phyloP scores from a whole-genome alignment of 306 rosid genomes.

The Biancaea sappan region DNA sequence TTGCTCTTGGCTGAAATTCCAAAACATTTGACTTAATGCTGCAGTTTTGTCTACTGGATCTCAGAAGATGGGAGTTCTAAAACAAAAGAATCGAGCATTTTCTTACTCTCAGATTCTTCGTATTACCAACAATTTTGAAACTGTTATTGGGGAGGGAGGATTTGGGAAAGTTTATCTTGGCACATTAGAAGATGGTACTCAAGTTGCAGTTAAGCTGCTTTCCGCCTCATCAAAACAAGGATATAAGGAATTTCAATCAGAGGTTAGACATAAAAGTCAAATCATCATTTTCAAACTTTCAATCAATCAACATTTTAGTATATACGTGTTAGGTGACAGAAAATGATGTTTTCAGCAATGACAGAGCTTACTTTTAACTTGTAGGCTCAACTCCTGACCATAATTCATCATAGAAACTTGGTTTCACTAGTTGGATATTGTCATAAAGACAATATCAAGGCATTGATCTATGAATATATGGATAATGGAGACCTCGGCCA shows the following conservation, averaged over 20 bases:
- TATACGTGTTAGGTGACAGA: too few relatives aligned
- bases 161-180: slow-evolving; percentile 40
- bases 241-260: slow-evolving; percentile 25
- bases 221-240: slow-evolving; percentile 33
- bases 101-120: not conserved
- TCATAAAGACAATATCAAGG: slow-evolving; percentile 31
- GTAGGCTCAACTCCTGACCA: slow-evolving; percentile 47
- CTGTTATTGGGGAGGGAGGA: slow-evolving; percentile 39
- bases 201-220: not conserved
- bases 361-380: too few relatives aligned
- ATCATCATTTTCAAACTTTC: not conserved
- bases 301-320: not conserved
- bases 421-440: slow-evolving; percentile 43
- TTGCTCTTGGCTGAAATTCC: not conserved
- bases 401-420: slow-evolving; percentile 49
- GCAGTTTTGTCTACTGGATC: not conserved
- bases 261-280: not conserved
- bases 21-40: not conserved
- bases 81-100: not conserved
- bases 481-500: slow-evolving; percentile 31
- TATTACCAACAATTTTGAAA: slow-evolving; percentile 11
- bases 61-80: not conserved
- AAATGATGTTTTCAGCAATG: too few relatives aligned
- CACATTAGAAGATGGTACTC: not conserved
- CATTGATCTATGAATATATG: too few relatives aligned